These are phyloP conservation scores for Ramularia endophylla DNA, from an alignment of 2,329 filamentous ascomycete genomes.

Conservation along the genomic window DNA sequence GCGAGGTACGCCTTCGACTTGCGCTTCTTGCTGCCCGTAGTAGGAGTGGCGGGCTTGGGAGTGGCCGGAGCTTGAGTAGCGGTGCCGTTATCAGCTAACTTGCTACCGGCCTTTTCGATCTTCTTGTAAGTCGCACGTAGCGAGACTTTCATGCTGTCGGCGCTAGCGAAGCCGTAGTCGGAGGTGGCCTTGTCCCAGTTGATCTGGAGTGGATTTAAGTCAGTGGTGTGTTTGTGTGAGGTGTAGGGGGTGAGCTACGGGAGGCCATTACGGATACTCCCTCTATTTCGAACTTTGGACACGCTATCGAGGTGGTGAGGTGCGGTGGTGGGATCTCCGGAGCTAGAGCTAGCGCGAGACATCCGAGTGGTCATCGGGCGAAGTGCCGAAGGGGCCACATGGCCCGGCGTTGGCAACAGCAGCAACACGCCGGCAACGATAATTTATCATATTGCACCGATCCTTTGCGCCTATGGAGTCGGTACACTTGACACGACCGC, in stretches of 20 bases:
- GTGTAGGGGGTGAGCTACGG: slow-evolving; percentile 6
- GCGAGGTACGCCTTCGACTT: slow-evolving; percentile 13
- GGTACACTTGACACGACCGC: too few relatives aligned
- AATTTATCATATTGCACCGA: too few relatives aligned
- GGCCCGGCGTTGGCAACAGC: too few relatives aligned
- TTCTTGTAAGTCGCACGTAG: slow-evolving; percentile 25
- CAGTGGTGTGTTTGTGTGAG: background rate
- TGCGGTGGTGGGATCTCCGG: too few relatives aligned
- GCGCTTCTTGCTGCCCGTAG: slow-evolving; percentile 26
- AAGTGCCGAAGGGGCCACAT: too few relatives aligned
- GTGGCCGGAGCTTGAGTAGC: background rate
- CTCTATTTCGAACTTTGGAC: too few relatives aligned
- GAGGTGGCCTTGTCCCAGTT: slow-evolving; percentile 26
- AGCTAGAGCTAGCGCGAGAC: too few relatives aligned
- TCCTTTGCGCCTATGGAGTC: too few relatives aligned
- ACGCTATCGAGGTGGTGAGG: too few relatives aligned
- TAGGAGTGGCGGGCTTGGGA: background rate
- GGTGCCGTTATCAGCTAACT: slow-evolving; percentile 7
- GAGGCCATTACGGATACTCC: too few relatives aligned
- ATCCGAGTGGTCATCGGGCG: too few relatives aligned
- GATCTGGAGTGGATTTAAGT: slow-evolving; percentile 11
- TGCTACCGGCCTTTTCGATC: slow-evolving; percentile 22
- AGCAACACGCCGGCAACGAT: too few relatives aligned
- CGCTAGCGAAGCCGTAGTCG: slow-evolving; percentile 22
- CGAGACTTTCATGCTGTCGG: slow-evolving; percentile 19